phyloP scores from a whole-genome alignment of 1,139 yeast genomes.

The Tardiomyces digboiensis region DNA sequence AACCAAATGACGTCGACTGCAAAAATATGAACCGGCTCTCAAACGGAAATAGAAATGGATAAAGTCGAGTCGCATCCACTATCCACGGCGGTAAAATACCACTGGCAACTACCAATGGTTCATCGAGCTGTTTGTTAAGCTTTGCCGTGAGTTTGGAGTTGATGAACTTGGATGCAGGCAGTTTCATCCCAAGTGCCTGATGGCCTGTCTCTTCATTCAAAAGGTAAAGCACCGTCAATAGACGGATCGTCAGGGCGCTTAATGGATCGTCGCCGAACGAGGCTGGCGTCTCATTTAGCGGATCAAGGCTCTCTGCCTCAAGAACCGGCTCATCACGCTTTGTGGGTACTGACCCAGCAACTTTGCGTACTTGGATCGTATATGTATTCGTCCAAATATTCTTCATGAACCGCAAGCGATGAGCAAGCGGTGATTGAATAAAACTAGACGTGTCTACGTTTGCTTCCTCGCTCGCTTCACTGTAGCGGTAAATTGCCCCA shows the following conservation, averaged over 20 bases:
- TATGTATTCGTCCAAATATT: constrained; percentile 52
- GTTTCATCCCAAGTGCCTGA: constrained; percentile 2
- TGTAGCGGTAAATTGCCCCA: constrained; percentile 61
- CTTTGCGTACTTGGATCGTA: constrained; percentile 42
- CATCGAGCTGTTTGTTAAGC: constrained; percentile 79
- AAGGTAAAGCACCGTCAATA: constrained; percentile 45
- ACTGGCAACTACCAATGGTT: constrained; percentile 81
- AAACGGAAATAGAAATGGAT: constrained; percentile 78
- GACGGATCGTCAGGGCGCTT: constrained; percentile 42
- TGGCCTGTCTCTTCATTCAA: constrained; percentile 24
- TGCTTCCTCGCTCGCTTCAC: constrained; percentile 27
- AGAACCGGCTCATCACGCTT: constrained; percentile 7
- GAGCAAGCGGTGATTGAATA: not conserved
- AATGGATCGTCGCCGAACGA: constrained; percentile 34
- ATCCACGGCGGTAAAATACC: constrained; percentile 88
- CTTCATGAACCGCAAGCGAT: constrained; percentile 8
- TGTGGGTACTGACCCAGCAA: constrained; percentile 19
- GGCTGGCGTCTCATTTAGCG: constrained; percentile 18
- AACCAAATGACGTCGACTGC: constrained; percentile 88
- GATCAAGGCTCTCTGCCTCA: constrained; percentile 27
- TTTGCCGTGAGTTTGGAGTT: constrained; percentile 85
- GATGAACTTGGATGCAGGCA: constrained; percentile 37
- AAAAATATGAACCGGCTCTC: constrained; percentile 71
- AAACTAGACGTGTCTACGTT: not conserved
- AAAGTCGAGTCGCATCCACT: constrained; percentile 57